Percentiles rank a stretch among this genome's conserved stretches.
Conservation (phyloP, 2,329 filamentous ascomycete species). For the Beauveria bassiana region DNA sequence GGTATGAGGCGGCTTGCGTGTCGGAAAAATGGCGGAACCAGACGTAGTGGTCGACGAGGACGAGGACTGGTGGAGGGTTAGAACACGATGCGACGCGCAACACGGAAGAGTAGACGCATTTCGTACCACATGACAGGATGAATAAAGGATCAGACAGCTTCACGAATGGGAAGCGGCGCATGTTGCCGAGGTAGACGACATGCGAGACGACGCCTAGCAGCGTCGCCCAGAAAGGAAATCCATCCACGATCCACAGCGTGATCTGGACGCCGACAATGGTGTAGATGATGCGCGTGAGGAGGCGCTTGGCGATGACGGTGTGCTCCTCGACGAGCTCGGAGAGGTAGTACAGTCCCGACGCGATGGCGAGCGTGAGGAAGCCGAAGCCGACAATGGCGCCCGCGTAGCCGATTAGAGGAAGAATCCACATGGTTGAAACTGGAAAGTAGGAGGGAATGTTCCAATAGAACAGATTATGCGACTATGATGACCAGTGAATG, state of each 20-base stretch:
- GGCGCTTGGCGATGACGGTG: slow-evolving; percentile 80
- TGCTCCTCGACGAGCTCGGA: slow-evolving; percentile 98
- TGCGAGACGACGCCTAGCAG: slow-evolving; percentile 73
- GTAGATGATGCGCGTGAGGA: slow-evolving; percentile 84
- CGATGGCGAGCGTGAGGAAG: slow-evolving; percentile 92
- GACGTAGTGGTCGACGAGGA: slow-evolving; percentile 83
- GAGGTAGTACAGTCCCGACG: slow-evolving; percentile 96
- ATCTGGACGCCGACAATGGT: slow-evolving; percentile 65
- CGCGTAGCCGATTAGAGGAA: slow-evolving; percentile 83
- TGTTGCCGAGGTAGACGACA: slow-evolving; percentile 79
- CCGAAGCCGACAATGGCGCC: slow-evolving; percentile 83
- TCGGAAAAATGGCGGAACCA: slow-evolving; percentile 92
- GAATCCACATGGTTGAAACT: slow-evolving; percentile 72
- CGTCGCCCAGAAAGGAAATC: slow-evolving; percentile 72
- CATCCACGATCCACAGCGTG: slow-evolving; percentile 70
- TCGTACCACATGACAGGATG: slow-evolving; percentile 68
- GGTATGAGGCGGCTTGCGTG: slow-evolving; percentile 49
- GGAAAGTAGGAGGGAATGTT: slow-evolving; percentile 5
- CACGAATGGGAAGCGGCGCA: slow-evolving; percentile 67
- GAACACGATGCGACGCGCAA: background rate
- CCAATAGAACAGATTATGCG: background rate
- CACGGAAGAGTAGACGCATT: slow-evolving; percentile 4
- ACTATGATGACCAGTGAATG: background rate
- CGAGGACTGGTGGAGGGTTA: slow-evolving; percentile 49
- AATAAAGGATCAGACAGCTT: slow-evolving; percentile 85